Conservation (phyloP, 2,329 filamentous ascomycete species). For the Penicillium corylophilum region DNA sequence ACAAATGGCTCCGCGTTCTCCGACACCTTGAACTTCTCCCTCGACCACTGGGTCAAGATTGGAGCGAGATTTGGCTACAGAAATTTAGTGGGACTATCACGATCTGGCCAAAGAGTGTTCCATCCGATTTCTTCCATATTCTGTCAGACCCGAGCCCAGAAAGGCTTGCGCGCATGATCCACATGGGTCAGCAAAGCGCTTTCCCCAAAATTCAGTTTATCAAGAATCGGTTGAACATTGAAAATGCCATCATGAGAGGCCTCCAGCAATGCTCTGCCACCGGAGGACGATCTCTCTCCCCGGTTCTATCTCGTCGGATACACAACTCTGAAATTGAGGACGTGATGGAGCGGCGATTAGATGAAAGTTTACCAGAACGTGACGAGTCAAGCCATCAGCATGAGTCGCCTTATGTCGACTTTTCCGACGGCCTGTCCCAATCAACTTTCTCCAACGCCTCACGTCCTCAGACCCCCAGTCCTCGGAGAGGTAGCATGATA, state of each 20-base stretch:
- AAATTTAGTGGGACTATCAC: slow-evolving; percentile 93
- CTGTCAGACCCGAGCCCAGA: slow-evolving; percentile 76
- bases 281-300: slow-evolving; percentile 25
- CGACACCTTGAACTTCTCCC: slow-evolving; percentile 89
- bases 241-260: slow-evolving; percentile 64
- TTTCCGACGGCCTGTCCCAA: slow-evolving; percentile 24
- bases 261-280: slow-evolving; percentile 38
- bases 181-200: slow-evolving; percentile 81
- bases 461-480: slow-evolving; percentile 22
- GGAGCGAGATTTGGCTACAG: slow-evolving; percentile 95
- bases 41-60: slow-evolving; percentile 87
- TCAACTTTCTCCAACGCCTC: slow-evolving; percentile 21
- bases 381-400: slow-evolving; percentile 19
- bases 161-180: slow-evolving; percentile 81
- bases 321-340: slow-evolving; percentile 20
- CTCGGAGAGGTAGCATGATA: slow-evolving; percentile 34
- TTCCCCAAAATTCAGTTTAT: slow-evolving; percentile 94
- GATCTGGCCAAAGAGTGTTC: slow-evolving; percentile 82
- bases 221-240: slow-evolving; percentile 79
- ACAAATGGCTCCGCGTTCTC: slow-evolving; percentile 95
- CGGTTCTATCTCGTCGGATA: slow-evolving; percentile 31
- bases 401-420: slow-evolving; percentile 24
- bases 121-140: slow-evolving; percentile 81
- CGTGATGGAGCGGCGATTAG: slow-evolving; percentile 24
- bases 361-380: slow-evolving; percentile 30